phyloP scores from a whole-genome alignment of 768 basidiomycete genomes.

The Termitomyces sp. region DNA sequence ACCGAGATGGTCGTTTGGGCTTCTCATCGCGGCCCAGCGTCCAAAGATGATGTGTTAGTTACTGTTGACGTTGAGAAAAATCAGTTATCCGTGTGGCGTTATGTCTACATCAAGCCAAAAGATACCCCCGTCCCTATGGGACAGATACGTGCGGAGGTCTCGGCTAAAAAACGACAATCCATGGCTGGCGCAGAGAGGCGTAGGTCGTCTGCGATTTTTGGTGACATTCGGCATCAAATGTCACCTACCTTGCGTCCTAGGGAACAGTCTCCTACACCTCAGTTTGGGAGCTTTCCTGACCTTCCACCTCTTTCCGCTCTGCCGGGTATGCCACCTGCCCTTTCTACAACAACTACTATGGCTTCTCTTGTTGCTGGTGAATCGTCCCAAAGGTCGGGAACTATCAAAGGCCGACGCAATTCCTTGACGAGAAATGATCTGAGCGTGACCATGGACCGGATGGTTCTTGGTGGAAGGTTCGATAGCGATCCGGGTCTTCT shows the following conservation, averaged over 20 bases:
- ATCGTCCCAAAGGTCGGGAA: constrained; percentile 22
- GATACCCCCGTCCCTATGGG: constrained; percentile 39
- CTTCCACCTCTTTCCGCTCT: constrained; percentile 40
- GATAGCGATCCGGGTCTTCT: constrained; percentile 35
- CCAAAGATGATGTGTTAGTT: constrained; percentile 44
- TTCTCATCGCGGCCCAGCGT: constrained; percentile 34
- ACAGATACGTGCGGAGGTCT: constrained; percentile 16
- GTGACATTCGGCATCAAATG: constrained; percentile 29
- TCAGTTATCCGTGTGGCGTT: constrained; percentile 65
- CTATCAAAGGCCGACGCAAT: constrained; percentile 30
- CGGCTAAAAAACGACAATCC: constrained; percentile 36
- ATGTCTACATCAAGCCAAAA: constrained; percentile 58
- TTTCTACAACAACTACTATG: constrained; percentile 49
- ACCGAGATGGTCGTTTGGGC: constrained; percentile 63
- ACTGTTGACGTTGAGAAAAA: constrained; percentile 51
- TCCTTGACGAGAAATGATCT: constrained; percentile 50
- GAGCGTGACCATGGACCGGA: constrained; percentile 58
- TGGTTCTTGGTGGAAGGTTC: constrained; percentile 51
- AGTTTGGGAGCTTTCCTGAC: constrained; percentile 31
- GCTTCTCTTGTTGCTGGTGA: constrained; percentile 36
- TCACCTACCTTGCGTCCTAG: constrained; percentile 29
- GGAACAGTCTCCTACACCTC: constrained; percentile 28
- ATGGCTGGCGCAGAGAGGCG: constrained; percentile 28
- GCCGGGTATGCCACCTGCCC: constrained; percentile 46
- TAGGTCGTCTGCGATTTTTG: constrained; percentile 31